Evolutionary conservation across 148 eudicot genomes (phyloP).

Genomic region (Rhododendron ferrugineum): DNA sequence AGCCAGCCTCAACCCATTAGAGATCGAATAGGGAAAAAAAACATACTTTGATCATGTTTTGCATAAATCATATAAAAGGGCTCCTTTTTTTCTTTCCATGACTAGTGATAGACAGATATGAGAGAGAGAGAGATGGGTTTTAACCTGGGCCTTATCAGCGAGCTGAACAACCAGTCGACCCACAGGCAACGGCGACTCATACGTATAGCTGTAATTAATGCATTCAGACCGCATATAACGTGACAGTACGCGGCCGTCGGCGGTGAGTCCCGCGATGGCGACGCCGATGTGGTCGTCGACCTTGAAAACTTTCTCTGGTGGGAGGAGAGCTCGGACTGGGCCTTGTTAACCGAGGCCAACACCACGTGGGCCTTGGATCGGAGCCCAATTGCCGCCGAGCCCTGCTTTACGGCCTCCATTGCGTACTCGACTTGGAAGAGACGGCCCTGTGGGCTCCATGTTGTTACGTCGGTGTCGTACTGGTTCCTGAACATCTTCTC

Average conservation of each 20-base stretch:
- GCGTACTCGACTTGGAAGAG: conserved; percentile 94
- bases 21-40: too few species aligned
- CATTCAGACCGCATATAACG: conserved; percentile 84
- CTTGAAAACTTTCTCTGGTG: conserved; percentile 95
- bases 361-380: conserved; percentile 89
- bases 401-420: conserved; percentile 98
- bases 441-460: conserved; percentile 90
- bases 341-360: conserved; percentile 70
- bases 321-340: conserved; percentile 88
- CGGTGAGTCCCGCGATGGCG: conserved; percentile 90
- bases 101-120: too few species aligned
- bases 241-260: conserved; percentile 85
- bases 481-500: conserved; percentile 79
- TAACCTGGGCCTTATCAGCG: conserved; percentile 95
- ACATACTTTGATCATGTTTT: too few species aligned
- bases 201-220: conserved; percentile 60
- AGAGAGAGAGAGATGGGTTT: not conserved
- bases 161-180: conserved; percentile 94
- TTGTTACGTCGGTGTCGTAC: conserved; percentile 94
- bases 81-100: too few species aligned
- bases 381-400: conserved; percentile 88
- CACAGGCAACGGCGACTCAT: conserved; percentile 76
- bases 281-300: conserved; percentile 87
- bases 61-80: too few species aligned
- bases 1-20: too few species aligned